Base-by-base conservation (phyloP, 2,329 filamentous ascomycete species). In the Daldinia sp. region DNA sequence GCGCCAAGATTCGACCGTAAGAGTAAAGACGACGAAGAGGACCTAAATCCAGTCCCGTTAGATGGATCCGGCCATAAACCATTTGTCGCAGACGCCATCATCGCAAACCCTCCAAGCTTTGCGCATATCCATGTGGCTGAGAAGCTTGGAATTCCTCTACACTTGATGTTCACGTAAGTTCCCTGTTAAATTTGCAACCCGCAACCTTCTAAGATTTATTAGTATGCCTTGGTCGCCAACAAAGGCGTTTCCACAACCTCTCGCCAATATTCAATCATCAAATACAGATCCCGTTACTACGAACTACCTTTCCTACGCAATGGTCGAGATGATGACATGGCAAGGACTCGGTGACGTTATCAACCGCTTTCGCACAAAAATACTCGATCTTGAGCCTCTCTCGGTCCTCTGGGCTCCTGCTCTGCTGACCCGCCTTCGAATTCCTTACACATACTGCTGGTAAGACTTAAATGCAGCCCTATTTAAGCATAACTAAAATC, bases 401-500 rank as follows among this genome's bases (percentile, higher is more conserved):
- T 93, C 92, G 68, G 83, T 93, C 6, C 90, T 97, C 55, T 95
- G 92, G 87, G 94, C 92, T 2, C 93, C 94, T 7, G 92, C 92
- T 3, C 87, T 97, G 77, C 83, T 97, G 13, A 89, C 88, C 50
- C 89, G 93, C 35, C 82, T 98, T 35, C 88, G 87, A 53, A 87
- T 98, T 15, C 93, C 94, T 0, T 93, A 93, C 73, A 97, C 94
- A 0, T 98, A 98, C 77, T 96, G 94, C 80, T 98, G 94, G 94
- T 77, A 80, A 80, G 81, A 79, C 23, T 10, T 1, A 59, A 48
- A 13, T 4, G 13, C 2, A 26, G 2, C 6, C 28, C 20, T 23
- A 13, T 13, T 46, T 1, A 26, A 33, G 1, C 9, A 7, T 46
- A 44, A 4, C 9, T 30, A 13, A n/a, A 41, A 23, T 50, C 61